Percentiles rank a stretch among this genome's conserved stretches.
These are phyloP conservation scores for Euphorbia celastroides DNA, from an alignment of 441 rosid genomes.

Conservation along the genomic window DNA sequence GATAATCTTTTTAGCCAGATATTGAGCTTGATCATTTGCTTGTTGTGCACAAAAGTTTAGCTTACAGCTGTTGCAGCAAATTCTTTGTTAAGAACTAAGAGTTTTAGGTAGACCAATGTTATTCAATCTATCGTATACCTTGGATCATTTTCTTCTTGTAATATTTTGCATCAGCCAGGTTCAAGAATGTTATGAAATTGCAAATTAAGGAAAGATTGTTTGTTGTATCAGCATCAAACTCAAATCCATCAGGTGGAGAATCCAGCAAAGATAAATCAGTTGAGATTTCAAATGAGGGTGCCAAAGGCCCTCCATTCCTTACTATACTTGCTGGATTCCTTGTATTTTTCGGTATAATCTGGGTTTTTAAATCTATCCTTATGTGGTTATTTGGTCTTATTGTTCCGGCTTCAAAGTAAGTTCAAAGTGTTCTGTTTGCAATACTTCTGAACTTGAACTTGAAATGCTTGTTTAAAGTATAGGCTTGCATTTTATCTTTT, in stretches of 20 bases:
- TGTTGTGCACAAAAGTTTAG: not conserved
- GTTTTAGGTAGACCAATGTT: not conserved
- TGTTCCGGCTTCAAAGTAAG: constrained; percentile 21
- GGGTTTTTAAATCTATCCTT: constrained; percentile 29
- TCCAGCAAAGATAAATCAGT: constrained; percentile 14
- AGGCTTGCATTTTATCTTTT: too few species aligned
- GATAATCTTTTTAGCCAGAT: not conserved
- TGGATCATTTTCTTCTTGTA: not conserved
- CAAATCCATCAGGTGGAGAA: constrained; percentile 21
- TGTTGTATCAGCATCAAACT: constrained; percentile 24
- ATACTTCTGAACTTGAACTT: too few species aligned
- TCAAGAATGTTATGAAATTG: constrained; percentile 6
- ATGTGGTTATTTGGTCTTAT: constrained; percentile 28
- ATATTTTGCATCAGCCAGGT: constrained; percentile 10
- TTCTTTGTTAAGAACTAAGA: not conserved
- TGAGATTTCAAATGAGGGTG: constrained; percentile 7
- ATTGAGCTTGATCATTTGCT: not conserved
- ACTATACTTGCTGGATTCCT: constrained; percentile 31
- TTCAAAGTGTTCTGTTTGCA: too few species aligned
- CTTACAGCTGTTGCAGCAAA: not conserved
- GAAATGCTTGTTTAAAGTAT: too few species aligned
- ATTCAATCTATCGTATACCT: not conserved
- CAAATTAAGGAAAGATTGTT: constrained; percentile 10
- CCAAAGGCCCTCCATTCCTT: constrained; percentile 33
- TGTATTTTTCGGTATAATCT: constrained; percentile 20